A percentile compares a stretch with the other conserved stretches of the same genome.
Evolutionary conservation across 179 eudicot species (phyloP).

Genomic region (Amaranthus tricolor): DNA sequence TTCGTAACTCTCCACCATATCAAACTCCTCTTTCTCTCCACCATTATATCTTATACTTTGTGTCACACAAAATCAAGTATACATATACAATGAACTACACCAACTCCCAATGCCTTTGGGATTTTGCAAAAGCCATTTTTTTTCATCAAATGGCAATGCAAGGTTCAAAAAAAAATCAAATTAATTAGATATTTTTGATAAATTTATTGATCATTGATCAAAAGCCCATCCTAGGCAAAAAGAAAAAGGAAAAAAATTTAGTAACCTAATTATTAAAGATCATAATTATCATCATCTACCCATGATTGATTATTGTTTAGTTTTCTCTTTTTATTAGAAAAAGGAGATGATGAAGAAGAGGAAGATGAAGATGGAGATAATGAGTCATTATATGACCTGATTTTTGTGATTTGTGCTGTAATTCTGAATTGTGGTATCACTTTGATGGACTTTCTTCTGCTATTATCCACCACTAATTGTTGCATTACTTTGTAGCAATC

Average conservation of each 20-base stretch:
- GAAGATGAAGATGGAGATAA: slow-evolving; percentile 51
- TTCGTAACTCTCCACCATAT: slow-evolving; percentile 41
- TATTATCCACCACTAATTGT: slow-evolving; percentile 29
- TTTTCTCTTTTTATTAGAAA: slow-evolving; percentile 63
- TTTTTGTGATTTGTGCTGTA: slow-evolving; percentile 36
- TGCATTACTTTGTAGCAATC: slow-evolving; percentile 60
- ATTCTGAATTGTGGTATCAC: slow-evolving; percentile 52
- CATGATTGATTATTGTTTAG: slow-evolving; percentile 40
- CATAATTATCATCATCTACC: slow-evolving; percentile 59
- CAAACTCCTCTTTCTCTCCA: slow-evolving; percentile 22
- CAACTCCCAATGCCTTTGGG: slow-evolving; percentile 62
- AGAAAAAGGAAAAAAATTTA: slow-evolving; percentile 36
- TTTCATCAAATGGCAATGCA: slow-evolving; percentile 37
- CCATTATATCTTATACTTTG: slow-evolving; percentile 22
- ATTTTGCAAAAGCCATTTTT: slow-evolving; percentile 56
- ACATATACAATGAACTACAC: slow-evolving; percentile 12
- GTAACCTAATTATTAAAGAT: slow-evolving; percentile 28
- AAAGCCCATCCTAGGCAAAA: slow-evolving; percentile 41
- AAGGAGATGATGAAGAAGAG: slow-evolving; percentile 30
- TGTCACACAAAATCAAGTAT: slow-evolving; percentile 36
- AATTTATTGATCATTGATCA: slow-evolving; percentile 28
- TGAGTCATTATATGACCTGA: slow-evolving; percentile 40
- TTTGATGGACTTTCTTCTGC: slow-evolving; percentile 43
- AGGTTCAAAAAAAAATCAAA: slow-evolving; percentile 15
- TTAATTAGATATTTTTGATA: slow-evolving; percentile 9